A percentile compares a stretch with the other conserved stretches of the same genome.
Conservation (phyloP, 2,329 filamentous ascomycete species). For the Fusarium veterinarium region DNA sequence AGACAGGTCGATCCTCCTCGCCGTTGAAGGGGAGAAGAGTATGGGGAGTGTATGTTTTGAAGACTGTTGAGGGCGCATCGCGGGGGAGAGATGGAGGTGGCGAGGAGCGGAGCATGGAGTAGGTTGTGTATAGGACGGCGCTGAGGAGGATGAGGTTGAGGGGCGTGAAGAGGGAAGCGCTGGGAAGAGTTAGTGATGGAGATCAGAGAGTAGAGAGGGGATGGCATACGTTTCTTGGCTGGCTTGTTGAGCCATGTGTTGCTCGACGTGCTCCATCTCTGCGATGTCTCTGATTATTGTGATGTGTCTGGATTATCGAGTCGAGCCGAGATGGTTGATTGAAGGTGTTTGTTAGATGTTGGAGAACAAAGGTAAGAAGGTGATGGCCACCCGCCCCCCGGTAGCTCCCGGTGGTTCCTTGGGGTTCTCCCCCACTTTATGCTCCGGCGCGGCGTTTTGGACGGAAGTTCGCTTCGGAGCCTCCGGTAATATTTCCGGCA, state of each 20-base stretch:
- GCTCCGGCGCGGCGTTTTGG: conserved; percentile 25
- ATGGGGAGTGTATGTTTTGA: conserved; percentile 77
- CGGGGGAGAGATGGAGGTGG: conserved; percentile 60
- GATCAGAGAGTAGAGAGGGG: neutral
- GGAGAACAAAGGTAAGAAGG: conserved; percentile 3
- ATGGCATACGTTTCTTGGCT: conserved; percentile 55
- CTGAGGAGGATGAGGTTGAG: conserved; percentile 71
- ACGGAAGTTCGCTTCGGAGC: conserved; percentile 18
- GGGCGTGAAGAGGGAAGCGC: conserved; percentile 65
- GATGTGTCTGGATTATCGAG: neutral
- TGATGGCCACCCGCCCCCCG: neutral
- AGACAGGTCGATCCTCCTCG: conserved; percentile 77
- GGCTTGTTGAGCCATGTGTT: conserved; percentile 66
- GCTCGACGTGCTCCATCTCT: conserved; percentile 69
- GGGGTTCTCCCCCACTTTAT: conserved; percentile 30
- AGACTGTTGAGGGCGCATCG: conserved; percentile 69
- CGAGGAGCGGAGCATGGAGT: conserved; percentile 64
- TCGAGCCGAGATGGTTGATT: neutral
- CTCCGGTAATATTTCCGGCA: neutral
- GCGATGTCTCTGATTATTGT: neutral
- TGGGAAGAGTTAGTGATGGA: conserved; percentile 34
- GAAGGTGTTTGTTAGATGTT: conserved; percentile 2
- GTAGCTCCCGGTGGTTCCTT: conserved; percentile 32
- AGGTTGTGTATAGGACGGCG: conserved; percentile 68
- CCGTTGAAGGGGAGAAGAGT: conserved; percentile 91